Percentiles rank a stretch among this genome's conserved stretches.
Evolutionary conservation across 116 monocot species (phyloP).

Genomic region (Posidonia oceanica): DNA sequence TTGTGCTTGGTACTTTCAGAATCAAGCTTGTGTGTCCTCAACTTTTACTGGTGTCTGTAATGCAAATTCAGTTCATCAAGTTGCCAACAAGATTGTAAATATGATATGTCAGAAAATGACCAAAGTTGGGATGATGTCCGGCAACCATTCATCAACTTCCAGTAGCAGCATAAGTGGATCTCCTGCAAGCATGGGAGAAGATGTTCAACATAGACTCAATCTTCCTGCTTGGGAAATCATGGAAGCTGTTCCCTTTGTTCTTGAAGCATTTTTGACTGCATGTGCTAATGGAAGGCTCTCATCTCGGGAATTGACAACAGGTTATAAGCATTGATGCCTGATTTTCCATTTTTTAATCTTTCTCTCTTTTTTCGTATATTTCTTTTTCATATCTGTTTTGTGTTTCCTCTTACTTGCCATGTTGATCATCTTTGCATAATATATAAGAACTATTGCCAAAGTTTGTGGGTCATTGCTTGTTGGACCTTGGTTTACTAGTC

Average conservation of each 20-base stretch:
- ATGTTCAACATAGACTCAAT: conserved; percentile 32
- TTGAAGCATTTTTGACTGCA: conserved; percentile 83
- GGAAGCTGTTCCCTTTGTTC: conserved; percentile 86
- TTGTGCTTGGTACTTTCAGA: conserved; percentile 68
- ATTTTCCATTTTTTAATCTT: not conserved
- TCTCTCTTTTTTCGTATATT: not conserved
- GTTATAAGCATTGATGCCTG: conserved; percentile 17
- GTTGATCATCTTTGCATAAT: not conserved
- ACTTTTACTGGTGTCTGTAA: conserved; percentile 53
- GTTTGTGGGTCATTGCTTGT: no score
- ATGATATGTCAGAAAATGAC: conserved; percentile 76
- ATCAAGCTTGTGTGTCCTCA: conserved; percentile 86
- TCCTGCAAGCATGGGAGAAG: conserved; percentile 36
- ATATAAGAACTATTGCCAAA: no score
- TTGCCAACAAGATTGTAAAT: conserved; percentile 69
- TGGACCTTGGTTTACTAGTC: no score
- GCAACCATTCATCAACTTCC: conserved; percentile 45
- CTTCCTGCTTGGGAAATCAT: conserved; percentile 92
- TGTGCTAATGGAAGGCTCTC: conserved; percentile 85
- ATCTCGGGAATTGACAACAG: conserved; percentile 82
- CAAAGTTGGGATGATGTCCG: conserved; percentile 24
- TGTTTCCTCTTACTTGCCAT: not conserved
- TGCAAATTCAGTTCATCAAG: conserved; percentile 67
- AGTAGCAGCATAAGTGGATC: conserved; percentile 52
- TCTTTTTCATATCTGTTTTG: not conserved